Conservation (phyloP, 768 basidiomycete species). For the Chalciporus chontae region DNA sequence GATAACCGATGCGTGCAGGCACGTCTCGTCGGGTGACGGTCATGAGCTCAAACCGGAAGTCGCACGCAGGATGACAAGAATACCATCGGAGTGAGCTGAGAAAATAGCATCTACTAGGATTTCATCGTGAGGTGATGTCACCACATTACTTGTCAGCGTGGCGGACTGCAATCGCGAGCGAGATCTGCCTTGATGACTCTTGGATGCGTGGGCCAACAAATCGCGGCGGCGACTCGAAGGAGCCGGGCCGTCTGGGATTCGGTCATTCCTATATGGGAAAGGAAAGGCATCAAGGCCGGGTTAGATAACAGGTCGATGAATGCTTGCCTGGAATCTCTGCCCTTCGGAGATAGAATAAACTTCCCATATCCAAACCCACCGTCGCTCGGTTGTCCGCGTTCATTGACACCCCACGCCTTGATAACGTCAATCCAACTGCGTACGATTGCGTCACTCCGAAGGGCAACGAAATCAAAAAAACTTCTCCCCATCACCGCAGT, state of each 20-base stretch:
- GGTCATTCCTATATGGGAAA: slow-evolving; percentile 23
- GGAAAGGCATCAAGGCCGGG: not conserved
- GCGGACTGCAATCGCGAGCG: slow-evolving; percentile 14
- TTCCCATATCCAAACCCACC: slow-evolving; percentile 82
- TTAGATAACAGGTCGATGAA: not conserved
- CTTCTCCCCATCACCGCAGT: slow-evolving; percentile 57
- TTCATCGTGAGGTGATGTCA: slow-evolving; percentile 25
- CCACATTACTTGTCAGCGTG: not conserved
- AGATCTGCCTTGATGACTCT: slow-evolving; percentile 13
- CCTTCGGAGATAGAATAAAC: slow-evolving; percentile 54
- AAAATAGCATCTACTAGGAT: slow-evolving; percentile 76
- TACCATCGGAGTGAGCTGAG: slow-evolving; percentile 80
- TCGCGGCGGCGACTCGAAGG: slow-evolving; percentile 31
- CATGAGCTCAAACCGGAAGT: slow-evolving; percentile 22
- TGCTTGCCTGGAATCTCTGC: slow-evolving; percentile 55
- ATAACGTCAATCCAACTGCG: slow-evolving; percentile 72
- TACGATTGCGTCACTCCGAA: slow-evolving; percentile 61
- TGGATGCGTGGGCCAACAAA: slow-evolving; percentile 15
- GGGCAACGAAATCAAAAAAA: slow-evolving; percentile 74
- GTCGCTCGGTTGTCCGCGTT: slow-evolving; percentile 77
- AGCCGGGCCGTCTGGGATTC: slow-evolving; percentile 22
- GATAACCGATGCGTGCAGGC: not conserved
- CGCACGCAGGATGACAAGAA: slow-evolving; percentile 72
- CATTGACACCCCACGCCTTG: slow-evolving; percentile 83
- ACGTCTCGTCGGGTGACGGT: not conserved